Percentiles rank a stretch among this genome's conserved stretches.
Evolutionary conservation across 129 eudicot species (phyloP).

Genomic region (Saussurea involucrata): DNA sequence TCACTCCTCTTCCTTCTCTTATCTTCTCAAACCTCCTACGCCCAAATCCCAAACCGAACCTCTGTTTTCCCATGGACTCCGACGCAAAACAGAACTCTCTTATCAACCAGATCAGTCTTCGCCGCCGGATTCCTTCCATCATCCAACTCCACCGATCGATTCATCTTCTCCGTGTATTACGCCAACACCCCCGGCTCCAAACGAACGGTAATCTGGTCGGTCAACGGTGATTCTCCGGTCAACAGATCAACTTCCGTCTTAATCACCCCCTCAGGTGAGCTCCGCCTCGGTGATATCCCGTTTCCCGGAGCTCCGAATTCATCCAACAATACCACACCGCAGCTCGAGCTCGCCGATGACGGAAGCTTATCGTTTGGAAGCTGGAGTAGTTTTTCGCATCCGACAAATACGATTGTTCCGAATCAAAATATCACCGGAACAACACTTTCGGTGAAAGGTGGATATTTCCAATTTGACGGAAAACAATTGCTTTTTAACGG

Average conservation of each 20-base stretch:
- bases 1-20: constrained; percentile 21
- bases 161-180: constrained; percentile 70
- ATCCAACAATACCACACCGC: constrained; percentile 2
- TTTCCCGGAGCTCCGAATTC: constrained; percentile 37
- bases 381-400: constrained; percentile 58
- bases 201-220: constrained; percentile 56
- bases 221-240: constrained; percentile 44
- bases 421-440: constrained; percentile 41
- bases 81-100: constrained; percentile 42
- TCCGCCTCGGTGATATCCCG: constrained; percentile 32
- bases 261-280: constrained; percentile 59
- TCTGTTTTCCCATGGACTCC: constrained; percentile 67
- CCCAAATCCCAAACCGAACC: constrained; percentile 21
- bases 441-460: constrained; percentile 30
- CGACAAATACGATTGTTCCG: constrained; percentile 66
- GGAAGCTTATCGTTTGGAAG: constrained; percentile 54
- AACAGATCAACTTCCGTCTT: constrained; percentile 30
- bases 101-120: constrained; percentile 65
- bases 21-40: constrained; percentile 17
- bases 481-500: constrained; percentile 29
- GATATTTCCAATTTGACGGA: constrained; percentile 38
- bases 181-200: constrained; percentile 26
- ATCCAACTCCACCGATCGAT: constrained; percentile 28
- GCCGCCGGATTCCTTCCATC: constrained; percentile 65
- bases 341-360: constrained; percentile 35